Evolutionary conservation across 2,329 filamentous ascomycete genomes (phyloP), one percentile per base, ranked within the genome.

Genomic region (Lomentospora prolificans): DNA sequence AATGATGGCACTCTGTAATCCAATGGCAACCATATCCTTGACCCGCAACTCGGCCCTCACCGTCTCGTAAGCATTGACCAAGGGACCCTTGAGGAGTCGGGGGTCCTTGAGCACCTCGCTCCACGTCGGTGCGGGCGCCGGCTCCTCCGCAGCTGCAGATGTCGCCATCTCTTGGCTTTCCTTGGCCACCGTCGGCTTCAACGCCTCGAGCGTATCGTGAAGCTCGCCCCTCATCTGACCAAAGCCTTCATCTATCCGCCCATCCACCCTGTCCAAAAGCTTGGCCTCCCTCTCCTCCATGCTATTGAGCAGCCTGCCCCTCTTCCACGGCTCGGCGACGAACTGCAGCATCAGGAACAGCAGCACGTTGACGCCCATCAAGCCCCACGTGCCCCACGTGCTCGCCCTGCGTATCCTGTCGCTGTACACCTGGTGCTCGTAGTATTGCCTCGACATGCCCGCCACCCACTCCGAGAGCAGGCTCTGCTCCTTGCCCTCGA

Each of bases 401-500:
- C 88, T 94, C 77, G 96, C 96, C 61, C 94, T 80, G 33, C 94
- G 80, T 67, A 99, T 99, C 63, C 95, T 92, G 69, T 99, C 94
- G 66, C 89, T 95, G 94, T 94, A 99, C 57, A 99, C 95, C 74
- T 99, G 94, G 74, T 99, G 94, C 72, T 99, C 94, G 69, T 99
- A 94, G 70, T 99, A 99, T 58, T 95, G 83, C 59, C 87, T 87
- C 53, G 96, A 75, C 63, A 97, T 96, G 53, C 86, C 84, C 59
- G 86, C 84, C 66, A 87, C 92, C 55, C 99, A 75, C 63, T 85
- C 81, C 54, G 84, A 81, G 56, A 85, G 81, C 1, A 90, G 80
- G 59, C 87, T 85, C 70, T 96, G 88, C 58, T 95, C 84, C 30
- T 89, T 82, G 48, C 81, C 79, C 73, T 99, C 94, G 2, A 89